These are phyloP conservation scores for Heterobasidion annosum DNA, from an alignment of 1,284 basidiomycete species.

Conservation along the genomic window DNA sequence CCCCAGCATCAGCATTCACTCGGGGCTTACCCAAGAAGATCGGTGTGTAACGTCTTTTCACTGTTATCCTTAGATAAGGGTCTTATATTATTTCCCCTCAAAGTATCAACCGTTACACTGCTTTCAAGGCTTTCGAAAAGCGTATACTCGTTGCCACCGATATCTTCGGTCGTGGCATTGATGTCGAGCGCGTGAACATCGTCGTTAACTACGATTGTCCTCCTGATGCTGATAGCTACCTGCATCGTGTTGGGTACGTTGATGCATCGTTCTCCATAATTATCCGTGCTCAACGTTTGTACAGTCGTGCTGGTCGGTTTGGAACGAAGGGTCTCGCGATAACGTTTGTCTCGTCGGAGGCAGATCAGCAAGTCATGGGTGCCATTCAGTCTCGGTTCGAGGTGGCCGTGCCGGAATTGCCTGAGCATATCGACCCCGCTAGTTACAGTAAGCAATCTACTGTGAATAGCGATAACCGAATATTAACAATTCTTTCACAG, in stretches of 20 bases:
- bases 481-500: slow-evolving; percentile 13
- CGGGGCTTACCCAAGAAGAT: slow-evolving; percentile 90
- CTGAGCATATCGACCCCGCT: slow-evolving; percentile 86
- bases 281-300: slow-evolving; percentile 2
- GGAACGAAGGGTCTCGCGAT: slow-evolving; percentile 99
- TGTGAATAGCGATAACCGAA: slow-evolving; percentile 2
- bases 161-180: slow-evolving; percentile 96
- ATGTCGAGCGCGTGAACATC: slow-evolving; percentile 97
- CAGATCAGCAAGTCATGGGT: slow-evolving; percentile 89
- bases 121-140: slow-evolving; percentile 99
- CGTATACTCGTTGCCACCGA: slow-evolving; percentile 97
- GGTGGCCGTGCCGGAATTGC: slow-evolving; percentile 87
- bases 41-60: slow-evolving; percentile 48
- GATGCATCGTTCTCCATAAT: background rate
- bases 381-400: slow-evolving; percentile 90
- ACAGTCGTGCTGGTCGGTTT: slow-evolving; percentile 93
- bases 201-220: slow-evolving; percentile 96
- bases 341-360: slow-evolving; percentile 90
- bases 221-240: slow-evolving; percentile 94
- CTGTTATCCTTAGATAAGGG: slow-evolving; percentile 2
- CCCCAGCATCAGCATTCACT: slow-evolving; percentile 97
- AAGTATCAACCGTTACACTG: slow-evolving; percentile 94
- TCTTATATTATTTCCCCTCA: slow-evolving; percentile 3
- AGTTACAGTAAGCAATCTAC: slow-evolving; percentile 65
- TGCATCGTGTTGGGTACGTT: slow-evolving; percentile 89